Conservation (phyloP, 352 stramenopile genomes). For the Pythium insidiosum region DNA sequence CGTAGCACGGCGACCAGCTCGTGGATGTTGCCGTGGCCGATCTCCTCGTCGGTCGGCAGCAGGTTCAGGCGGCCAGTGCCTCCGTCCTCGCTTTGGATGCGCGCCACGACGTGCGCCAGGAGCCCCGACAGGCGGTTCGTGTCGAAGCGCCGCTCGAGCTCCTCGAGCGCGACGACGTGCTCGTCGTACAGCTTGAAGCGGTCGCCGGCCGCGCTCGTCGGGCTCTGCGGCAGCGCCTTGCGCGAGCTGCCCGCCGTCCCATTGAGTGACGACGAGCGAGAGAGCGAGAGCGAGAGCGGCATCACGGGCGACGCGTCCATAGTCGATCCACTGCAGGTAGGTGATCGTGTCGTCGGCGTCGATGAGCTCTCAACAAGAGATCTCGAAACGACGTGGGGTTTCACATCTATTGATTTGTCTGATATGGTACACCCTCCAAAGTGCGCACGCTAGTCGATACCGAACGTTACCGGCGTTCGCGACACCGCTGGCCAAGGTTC, state of each 20-base stretch:
- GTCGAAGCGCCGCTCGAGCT: slow-evolving; percentile 32
- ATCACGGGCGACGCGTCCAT: slow-evolving; percentile 3
- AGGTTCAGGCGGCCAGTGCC: slow-evolving; percentile 34
- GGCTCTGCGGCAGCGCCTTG: background rate
- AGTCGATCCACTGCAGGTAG: no score
- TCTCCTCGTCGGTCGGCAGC: slow-evolving; percentile 32
- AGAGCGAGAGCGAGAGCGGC: slow-evolving; percentile 3
- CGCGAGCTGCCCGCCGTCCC: background rate
- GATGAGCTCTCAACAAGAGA: no score
- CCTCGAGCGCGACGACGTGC: slow-evolving; percentile 32
- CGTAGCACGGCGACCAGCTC: slow-evolving; percentile 47
- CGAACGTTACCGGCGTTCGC: no score
- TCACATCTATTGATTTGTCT: no score
- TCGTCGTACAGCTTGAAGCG: slow-evolving; percentile 32
- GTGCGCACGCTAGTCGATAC: no score
- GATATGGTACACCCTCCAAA: no score
- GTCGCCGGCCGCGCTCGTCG: slow-evolving; percentile 8
- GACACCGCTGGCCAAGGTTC: no score
- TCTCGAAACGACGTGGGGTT: no score
- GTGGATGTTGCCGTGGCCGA: slow-evolving; percentile 40
- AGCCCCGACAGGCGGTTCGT: slow-evolving; percentile 23
- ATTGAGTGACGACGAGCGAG: slow-evolving; percentile 1
- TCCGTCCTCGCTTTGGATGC: slow-evolving; percentile 18
- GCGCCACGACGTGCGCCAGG: slow-evolving; percentile 16
- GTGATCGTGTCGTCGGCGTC: no score